phyloP scores from a whole-genome alignment of 2,329 filamentous ascomycete genomes.

The Phialemoniopsis sp. region DNA sequence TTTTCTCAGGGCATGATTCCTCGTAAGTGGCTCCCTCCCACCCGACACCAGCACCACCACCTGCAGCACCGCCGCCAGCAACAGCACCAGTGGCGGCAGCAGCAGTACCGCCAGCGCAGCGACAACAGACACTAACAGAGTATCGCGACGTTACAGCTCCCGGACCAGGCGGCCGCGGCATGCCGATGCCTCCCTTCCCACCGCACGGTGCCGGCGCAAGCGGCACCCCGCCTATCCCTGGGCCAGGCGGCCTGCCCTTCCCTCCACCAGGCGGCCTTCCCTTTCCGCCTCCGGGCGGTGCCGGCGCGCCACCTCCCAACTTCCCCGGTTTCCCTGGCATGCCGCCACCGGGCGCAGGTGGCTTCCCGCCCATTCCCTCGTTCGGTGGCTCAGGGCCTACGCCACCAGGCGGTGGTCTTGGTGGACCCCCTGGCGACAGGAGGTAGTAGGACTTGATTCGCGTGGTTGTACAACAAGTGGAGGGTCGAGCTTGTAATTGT shows the following conservation, averaged over 20 bases:
- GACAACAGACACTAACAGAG: too few species aligned
- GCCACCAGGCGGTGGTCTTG: constrained; percentile 22
- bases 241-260: constrained; percentile 41
- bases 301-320: constrained; percentile 23
- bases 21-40: constrained; percentile 11
- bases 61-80: too few species aligned
- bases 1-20: constrained; percentile 4
- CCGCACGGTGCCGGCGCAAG: constrained; percentile 10
- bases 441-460: constrained; percentile 17
- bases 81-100: too few species aligned
- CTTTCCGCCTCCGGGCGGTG: constrained; percentile 26
- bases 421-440: constrained; percentile 25
- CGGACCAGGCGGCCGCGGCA: constrained; percentile 10
- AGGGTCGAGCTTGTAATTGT: too few species aligned
- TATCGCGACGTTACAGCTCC: background rate
- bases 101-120: too few species aligned
- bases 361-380: constrained; percentile 32
- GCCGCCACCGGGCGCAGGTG: constrained; percentile 25
- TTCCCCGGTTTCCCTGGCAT: constrained; percentile 33
- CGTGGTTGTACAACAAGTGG: too few species aligned
- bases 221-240: constrained; percentile 19
- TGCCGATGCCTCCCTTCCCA: constrained; percentile 27
- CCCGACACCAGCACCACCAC: background rate
- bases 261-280: constrained; percentile 40
- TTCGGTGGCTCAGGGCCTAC: constrained; percentile 15